These are phyloP conservation scores for Backusella liffmaniae DNA, from an alignment of 192 early-diverging fungal species.

Conservation along the genomic window DNA sequence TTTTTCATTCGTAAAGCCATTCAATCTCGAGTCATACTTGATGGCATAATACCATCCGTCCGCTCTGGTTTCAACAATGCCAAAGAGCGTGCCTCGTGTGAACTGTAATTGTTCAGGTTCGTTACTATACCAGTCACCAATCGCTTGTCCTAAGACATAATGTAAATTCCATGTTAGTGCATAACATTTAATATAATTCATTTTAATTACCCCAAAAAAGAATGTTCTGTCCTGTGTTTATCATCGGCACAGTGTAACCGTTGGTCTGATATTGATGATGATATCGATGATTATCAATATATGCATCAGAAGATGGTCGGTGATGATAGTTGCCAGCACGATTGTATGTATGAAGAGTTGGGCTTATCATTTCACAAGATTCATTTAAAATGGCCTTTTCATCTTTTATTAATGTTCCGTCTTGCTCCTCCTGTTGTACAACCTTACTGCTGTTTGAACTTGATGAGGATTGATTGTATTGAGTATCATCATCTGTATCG, in stretches of 20 bases:
- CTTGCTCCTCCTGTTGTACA: not conserved
- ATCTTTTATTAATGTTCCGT: conserved; percentile 6
- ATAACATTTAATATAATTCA: not conserved
- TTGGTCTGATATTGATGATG: not conserved
- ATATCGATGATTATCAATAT: not conserved
- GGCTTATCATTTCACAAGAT: not conserved
- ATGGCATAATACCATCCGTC: conserved; percentile 53
- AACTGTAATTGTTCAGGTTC: conserved; percentile 46
- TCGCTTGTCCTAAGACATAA: conserved; percentile 33
- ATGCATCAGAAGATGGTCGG: not conserved
- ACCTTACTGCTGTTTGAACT: not conserved
- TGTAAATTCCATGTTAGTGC: not conserved
- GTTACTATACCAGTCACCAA: conserved; percentile 45
- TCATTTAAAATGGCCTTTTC: conserved; percentile 4
- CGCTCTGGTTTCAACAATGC: conserved; percentile 29
- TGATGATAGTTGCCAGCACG: not conserved
- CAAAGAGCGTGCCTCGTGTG: conserved; percentile 38
- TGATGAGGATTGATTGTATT: not conserved
- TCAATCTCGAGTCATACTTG: conserved; percentile 25
- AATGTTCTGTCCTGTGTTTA: not conserved
- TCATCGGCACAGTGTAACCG: not conserved
- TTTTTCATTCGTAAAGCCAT: conserved; percentile 10
- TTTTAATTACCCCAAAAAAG: conserved; percentile 19
- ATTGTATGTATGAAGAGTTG: not conserved
- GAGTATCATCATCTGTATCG: not conserved